phyloP scores from a whole-genome alignment of 345 rosid species.

The Kernera saxatilis region DNA sequence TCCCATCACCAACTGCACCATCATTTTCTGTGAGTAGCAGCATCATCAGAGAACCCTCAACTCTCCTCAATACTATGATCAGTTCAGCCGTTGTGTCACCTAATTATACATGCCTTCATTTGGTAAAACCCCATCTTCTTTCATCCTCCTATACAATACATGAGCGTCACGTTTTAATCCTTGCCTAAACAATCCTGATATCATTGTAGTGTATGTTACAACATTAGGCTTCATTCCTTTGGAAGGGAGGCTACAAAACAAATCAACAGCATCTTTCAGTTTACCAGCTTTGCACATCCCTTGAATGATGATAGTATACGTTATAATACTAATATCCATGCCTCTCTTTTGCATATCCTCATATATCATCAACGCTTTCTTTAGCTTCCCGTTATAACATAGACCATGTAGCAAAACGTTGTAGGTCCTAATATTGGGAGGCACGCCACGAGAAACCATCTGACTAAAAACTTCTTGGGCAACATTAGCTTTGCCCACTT shows the following conservation, averaged over 20 bases:
- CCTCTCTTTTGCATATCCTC: slow-evolving; percentile 18
- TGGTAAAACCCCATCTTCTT: slow-evolving; percentile 14
- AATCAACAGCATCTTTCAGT: slow-evolving; percentile 15
- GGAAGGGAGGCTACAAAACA: slow-evolving; percentile 18
- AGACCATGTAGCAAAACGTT: slow-evolving; percentile 24
- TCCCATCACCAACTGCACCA: background rate
- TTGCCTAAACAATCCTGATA: slow-evolving; percentile 24
- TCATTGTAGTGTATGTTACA: slow-evolving; percentile 21
- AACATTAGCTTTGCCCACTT: slow-evolving; percentile 18
- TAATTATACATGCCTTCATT: background rate
- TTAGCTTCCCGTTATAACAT: slow-evolving; percentile 15
- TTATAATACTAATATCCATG: slow-evolving; percentile 2
- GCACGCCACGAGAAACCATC: slow-evolving; percentile 25
- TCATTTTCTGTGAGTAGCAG: background rate
- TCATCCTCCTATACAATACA: slow-evolving; percentile 20
- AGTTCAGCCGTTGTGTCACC: background rate
- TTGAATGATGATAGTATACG: slow-evolving; percentile 15
- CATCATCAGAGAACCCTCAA: background rate
- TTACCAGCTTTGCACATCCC: slow-evolving; percentile 28
- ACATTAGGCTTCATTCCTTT: slow-evolving; percentile 25
- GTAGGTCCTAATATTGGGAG: slow-evolving; percentile 22
- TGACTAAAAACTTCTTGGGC: slow-evolving; percentile 16
- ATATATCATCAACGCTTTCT: slow-evolving; percentile 20
- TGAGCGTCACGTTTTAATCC: slow-evolving; percentile 23
- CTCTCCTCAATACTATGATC: background rate